Conservation (phyloP, 768 basidiomycete genomes). For the Leccinellum albellum region DNA sequence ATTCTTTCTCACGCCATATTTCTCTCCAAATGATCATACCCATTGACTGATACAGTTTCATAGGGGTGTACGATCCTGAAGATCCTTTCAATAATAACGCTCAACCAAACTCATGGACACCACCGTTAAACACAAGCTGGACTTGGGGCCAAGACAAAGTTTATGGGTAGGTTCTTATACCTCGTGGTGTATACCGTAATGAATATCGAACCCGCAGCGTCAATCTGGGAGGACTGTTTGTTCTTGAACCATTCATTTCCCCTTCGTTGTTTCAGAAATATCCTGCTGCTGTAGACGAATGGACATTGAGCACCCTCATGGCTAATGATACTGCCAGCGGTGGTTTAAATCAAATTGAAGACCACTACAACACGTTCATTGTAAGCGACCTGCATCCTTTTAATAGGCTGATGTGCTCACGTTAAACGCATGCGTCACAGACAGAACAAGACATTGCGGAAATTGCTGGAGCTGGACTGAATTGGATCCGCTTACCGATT, state of each 20-base stretch:
- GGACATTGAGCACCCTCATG: conserved; percentile 63
- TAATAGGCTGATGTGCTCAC: not conserved
- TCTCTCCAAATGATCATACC: not conserved
- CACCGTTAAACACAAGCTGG: conserved; percentile 74
- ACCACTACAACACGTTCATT: conserved; percentile 82
- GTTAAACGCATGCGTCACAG: conserved; percentile 34
- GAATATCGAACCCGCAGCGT: conserved; percentile 37
- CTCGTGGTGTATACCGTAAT: conserved; percentile 1
- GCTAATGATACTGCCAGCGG: conserved; percentile 58
- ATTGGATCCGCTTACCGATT: conserved; percentile 78
- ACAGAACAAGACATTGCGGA: conserved; percentile 87
- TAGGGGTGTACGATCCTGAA: conserved; percentile 64
- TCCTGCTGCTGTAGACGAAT: conserved; percentile 57
- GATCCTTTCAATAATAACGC: conserved; percentile 77
- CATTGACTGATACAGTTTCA: conserved; percentile 4
- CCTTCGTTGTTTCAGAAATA: conserved; percentile 63
- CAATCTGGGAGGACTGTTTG: conserved; percentile 74
- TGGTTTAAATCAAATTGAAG: conserved; percentile 62
- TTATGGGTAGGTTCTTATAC: conserved; percentile 44
- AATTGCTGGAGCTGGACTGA: conserved; percentile 85
- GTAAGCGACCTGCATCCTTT: conserved; percentile 39
- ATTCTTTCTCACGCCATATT: not conserved
- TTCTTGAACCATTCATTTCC: conserved; percentile 75
- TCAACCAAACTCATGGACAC: conserved; percentile 74
- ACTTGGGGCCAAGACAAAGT: conserved; percentile 59